Evolutionary conservation across 345 rosid species (phyloP).

Genomic region (Carallia pectinifolia): DNA sequence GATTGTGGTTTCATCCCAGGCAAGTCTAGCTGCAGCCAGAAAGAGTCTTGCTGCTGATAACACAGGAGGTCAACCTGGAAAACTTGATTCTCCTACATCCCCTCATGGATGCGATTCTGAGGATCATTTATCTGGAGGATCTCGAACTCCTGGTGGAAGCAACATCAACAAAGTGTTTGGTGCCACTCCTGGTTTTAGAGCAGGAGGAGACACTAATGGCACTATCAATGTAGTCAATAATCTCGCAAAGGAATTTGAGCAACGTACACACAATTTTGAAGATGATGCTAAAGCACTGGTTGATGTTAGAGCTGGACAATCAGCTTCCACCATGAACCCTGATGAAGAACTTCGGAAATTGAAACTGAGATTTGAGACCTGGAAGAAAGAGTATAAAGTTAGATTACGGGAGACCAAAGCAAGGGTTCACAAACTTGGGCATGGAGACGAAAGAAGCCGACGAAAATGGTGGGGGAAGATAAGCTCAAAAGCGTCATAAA

Average conservation of each 20-base stretch:
- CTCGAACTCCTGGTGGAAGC: slow-evolving; percentile 59
- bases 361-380: slow-evolving; percentile 62
- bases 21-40: slow-evolving; percentile 74
- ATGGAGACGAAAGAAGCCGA: slow-evolving; percentile 43
- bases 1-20: slow-evolving; percentile 36
- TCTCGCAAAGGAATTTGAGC: slow-evolving; percentile 77
- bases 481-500: slow-evolving; percentile 22
- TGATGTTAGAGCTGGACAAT: slow-evolving; percentile 43
- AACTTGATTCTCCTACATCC: slow-evolving; percentile 49
- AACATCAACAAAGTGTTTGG: slow-evolving; percentile 46
- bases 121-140: slow-evolving; percentile 57
- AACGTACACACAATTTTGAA: slow-evolving; percentile 59
- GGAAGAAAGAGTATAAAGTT: slow-evolving; percentile 88
- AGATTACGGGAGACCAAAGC: slow-evolving; percentile 65
- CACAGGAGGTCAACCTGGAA: slow-evolving; percentile 45
- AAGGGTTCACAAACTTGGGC: slow-evolving; percentile 58
- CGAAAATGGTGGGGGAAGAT: slow-evolving; percentile 89
- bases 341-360: slow-evolving; percentile 63
- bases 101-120: slow-evolving; percentile 65
- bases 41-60: slow-evolving; percentile 66
- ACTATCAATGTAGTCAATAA: slow-evolving; percentile 43
- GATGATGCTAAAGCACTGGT: slow-evolving; percentile 54
- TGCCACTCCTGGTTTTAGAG: slow-evolving; percentile 38
- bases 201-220: slow-evolving; percentile 59
- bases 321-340: slow-evolving; percentile 38